These are phyloP conservation scores for Neurospora sp. DNA, from an alignment of 495 filamentous ascomycete species.

Conservation along the genomic window DNA sequence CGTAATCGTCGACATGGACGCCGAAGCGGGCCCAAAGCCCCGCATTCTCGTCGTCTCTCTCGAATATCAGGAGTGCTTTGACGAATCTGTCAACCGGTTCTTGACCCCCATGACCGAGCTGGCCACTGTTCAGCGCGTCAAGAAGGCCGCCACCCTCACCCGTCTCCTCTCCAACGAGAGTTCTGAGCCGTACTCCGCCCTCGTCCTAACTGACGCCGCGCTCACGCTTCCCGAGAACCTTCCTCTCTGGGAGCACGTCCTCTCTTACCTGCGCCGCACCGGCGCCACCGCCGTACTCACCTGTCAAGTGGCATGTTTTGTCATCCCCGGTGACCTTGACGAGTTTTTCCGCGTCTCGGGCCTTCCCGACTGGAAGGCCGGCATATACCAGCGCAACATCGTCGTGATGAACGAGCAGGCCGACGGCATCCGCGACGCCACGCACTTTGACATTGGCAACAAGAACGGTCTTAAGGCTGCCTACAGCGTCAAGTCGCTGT, in stretches of 20 bases:
- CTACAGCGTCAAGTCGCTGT: background rate
- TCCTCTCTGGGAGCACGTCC: background rate
- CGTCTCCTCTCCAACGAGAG: background rate
- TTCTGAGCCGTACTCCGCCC: background rate
- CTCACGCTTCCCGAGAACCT: background rate
- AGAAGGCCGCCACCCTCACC: background rate
- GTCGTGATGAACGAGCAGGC: background rate
- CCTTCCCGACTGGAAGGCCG: background rate
- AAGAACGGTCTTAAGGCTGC: background rate
- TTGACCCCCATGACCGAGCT: background rate
- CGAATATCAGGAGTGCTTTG: background rate
- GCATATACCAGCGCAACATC: background rate
- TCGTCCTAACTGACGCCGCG: background rate
- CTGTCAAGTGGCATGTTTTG: background rate
- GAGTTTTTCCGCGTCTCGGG: background rate
- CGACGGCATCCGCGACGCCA: background rate
- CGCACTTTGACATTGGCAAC: background rate
- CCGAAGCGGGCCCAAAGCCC: background rate
- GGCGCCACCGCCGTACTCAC: background rate
- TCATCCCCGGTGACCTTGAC: background rate
- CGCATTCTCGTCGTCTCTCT: background rate
- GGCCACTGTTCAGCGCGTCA: background rate
- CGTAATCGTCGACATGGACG: background rate
- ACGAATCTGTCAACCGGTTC: background rate
- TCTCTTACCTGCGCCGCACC: background rate